Conservation (phyloP, 1,284 basidiomycete species). For the Anthracocystis setariae region DNA sequence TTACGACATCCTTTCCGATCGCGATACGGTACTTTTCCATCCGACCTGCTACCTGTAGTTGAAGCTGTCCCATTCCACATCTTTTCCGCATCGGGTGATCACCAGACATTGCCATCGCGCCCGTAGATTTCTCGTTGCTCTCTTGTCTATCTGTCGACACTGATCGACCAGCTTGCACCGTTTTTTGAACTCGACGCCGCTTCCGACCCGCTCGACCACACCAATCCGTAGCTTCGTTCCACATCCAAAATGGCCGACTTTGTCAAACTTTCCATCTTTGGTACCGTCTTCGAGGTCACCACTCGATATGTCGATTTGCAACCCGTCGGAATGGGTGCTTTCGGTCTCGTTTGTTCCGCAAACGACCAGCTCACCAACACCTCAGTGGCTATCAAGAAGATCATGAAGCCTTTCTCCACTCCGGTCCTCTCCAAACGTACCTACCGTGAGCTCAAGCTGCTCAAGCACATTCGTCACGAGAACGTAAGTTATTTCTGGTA, state of each 20-base stretch:
- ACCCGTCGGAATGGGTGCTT: slow-evolving; percentile 97
- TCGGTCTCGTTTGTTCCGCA: slow-evolving; percentile 75
- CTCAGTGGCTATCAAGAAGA: slow-evolving; percentile 98
- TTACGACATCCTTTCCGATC: too few relatives aligned
- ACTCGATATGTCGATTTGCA: slow-evolving; percentile 96
- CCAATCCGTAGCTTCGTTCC: too few relatives aligned
- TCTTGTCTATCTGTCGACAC: background rate
- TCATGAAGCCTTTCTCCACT: slow-evolving; percentile 97
- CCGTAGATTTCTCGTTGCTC: slow-evolving; percentile 2
- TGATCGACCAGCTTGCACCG: background rate
- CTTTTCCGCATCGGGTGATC: background rate
- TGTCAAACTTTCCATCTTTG: slow-evolving; percentile 97
- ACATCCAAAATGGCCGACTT: slow-evolving; percentile 73
- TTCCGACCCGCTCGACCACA: background rate
- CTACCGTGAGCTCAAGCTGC: slow-evolving; percentile 95
- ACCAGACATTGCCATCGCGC: slow-evolving; percentile 3
- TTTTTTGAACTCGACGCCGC: background rate
- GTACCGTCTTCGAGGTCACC: slow-evolving; percentile 87
- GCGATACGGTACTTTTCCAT: too few relatives aligned
- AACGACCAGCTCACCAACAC: slow-evolving; percentile 96
- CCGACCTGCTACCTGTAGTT: slow-evolving; percentile 1
- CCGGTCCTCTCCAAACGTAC: slow-evolving; percentile 98
- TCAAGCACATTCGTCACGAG: slow-evolving; percentile 99
- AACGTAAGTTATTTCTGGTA: slow-evolving; percentile 70
- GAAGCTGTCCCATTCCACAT: background rate